Conservation (phyloP, 2,329 filamentous ascomycete genomes). For the Monilinia polystroma region DNA sequence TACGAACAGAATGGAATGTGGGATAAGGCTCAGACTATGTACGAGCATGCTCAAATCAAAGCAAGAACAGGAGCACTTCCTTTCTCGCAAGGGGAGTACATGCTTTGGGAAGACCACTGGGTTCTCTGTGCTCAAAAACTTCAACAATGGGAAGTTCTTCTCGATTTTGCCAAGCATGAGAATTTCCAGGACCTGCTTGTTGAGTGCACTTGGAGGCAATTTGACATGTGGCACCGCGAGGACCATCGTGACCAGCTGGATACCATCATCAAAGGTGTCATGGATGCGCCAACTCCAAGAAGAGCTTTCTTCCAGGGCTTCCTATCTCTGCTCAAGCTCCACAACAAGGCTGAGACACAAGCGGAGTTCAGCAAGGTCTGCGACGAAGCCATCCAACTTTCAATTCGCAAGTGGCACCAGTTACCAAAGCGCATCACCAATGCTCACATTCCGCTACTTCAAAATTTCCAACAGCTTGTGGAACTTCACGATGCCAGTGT, state of each 20-base stretch:
- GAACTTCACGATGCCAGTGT: conserved; percentile 97
- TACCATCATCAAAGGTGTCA: conserved; percentile 91
- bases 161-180: conserved; percentile 97
- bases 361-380: conserved; percentile 86
- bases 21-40: conserved; percentile 97
- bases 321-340: conserved; percentile 91
- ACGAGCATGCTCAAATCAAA: conserved; percentile 95
- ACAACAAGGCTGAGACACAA: conserved; percentile 78
- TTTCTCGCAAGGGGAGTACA: conserved; percentile 95
- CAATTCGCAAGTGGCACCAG: conserved; percentile 98
- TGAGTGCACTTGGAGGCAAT: conserved; percentile 92
- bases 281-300: conserved; percentile 92
- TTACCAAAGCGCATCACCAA: conserved; percentile 91
- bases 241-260: conserved; percentile 88
- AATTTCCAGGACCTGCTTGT: conserved; percentile 95
- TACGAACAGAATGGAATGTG: conserved; percentile 99
- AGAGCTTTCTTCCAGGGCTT: conserved; percentile 98
- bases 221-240: conserved; percentile 88
- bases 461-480: conserved; percentile 97
- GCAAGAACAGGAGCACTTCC: conserved; percentile 93
- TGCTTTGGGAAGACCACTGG: conserved; percentile 99
- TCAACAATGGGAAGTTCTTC: conserved; percentile 97
- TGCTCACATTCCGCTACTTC: conserved; percentile 88
- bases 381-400: conserved; percentile 95
- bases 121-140: conserved; percentile 95